Evolutionary conservation across 371 early-diverging fungal species (phyloP), one percentile per base, ranked within the genome.

Genomic region (Ordospora colligata): DNA sequence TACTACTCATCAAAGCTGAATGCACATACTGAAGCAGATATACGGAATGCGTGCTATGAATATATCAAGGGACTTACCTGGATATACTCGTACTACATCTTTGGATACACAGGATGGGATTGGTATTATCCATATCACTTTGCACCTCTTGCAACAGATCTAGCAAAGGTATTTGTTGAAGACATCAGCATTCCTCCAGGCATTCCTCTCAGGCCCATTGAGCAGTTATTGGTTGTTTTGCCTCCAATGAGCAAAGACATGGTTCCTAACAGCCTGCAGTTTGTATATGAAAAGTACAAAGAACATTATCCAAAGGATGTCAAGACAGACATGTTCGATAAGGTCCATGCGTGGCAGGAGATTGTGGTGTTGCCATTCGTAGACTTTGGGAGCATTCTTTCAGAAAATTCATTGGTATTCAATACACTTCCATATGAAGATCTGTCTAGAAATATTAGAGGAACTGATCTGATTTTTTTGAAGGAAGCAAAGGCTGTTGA

Each of bases 81-180:
- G 99, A 93, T 96, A 23, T 88, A 94, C 68, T 88, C 89, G 77
- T 98, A 98, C 84, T 98, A 98, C 80, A 93, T 92, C 83, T 87
- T 89, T 79, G 97, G 95, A 19, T 90, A 90, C 72, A 91, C 89
- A 11, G 92, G 93, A 21, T 98, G 99, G 99, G 89, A 90, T 42
- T 98, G 95, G 94, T 96, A 89, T 86, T 98, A 91, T 82, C 96
- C 96, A 2, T 92, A 91, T 83, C 92, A 96, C 84, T 98, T 94
- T 84, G 92, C 97, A 19, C 99, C 99, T 10, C 91, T 93, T 85
- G 91, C 92, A 2, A 88, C 89, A 4, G 93, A 94, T 83, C 91
- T 96, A 80, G 86, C 88, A 47, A 83, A 88, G 64, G 82, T 91
- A 54, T 86, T 88, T 50, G 87, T 91, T 73, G 79, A 82, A 14